These are phyloP conservation scores for Takakia lepidozioides DNA, from an alignment of 225 moss, liverwort and hornwort species.

Conservation along the genomic window DNA sequence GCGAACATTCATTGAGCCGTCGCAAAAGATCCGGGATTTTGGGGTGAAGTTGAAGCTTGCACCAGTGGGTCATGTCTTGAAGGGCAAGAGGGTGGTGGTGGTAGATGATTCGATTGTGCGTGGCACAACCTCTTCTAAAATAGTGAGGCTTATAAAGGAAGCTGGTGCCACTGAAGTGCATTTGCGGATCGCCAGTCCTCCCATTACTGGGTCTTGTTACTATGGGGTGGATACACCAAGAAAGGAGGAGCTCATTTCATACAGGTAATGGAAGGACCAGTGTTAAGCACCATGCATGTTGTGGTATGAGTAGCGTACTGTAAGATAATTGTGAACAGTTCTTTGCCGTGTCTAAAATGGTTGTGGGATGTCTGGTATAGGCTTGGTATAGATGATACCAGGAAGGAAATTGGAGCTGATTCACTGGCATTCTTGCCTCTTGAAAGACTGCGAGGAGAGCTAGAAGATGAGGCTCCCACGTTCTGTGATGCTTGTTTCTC, in stretches of 20 bases:
- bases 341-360: not conserved
- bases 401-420: constrained; percentile 67
- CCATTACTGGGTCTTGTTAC: constrained; percentile 87
- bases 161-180: constrained; percentile 96
- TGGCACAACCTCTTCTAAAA: constrained; percentile 91
- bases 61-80: constrained; percentile 66
- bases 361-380: constrained; percentile 13
- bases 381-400: constrained; percentile 70
- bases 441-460: constrained; percentile 52
- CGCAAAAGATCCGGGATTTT: constrained; percentile 90
- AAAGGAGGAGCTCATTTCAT: constrained; percentile 84
- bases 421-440: constrained; percentile 81
- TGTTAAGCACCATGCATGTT: too few relatives aligned
- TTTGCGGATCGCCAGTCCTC: constrained; percentile 92
- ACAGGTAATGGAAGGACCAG: constrained; percentile 21
- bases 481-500: constrained; percentile 97
- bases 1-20: constrained; percentile 89
- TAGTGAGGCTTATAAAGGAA: constrained; percentile 87
- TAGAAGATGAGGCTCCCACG: constrained; percentile 56
- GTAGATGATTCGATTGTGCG: constrained; percentile 97
- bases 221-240: constrained; percentile 95
- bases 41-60: constrained; percentile 97
- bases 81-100: constrained; percentile 85
- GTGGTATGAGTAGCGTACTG: too few relatives aligned
- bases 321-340: too few relatives aligned